Percentiles rank a stretch among this genome's conserved stretches.
Conservation (phyloP, 1,284 basidiomycete genomes). For the Takashimella koratensis region DNA sequence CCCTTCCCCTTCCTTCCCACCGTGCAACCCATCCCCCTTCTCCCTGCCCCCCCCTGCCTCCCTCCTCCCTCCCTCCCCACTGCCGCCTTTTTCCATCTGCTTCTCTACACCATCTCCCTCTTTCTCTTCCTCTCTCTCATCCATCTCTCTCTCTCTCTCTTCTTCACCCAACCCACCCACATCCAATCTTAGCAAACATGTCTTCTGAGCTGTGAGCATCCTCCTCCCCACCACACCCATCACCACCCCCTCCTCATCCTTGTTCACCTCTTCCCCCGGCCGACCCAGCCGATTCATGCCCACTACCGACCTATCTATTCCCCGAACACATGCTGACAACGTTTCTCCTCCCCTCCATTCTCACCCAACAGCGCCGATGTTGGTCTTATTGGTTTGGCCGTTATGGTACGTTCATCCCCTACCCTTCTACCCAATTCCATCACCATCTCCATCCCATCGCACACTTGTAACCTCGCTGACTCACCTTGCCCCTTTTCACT, state of each 20-base stretch:
- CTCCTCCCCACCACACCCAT: neutral
- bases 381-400: slow-evolving; percentile 70
- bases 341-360: slow-evolving; percentile 7
- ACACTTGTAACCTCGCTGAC: slow-evolving; percentile 7
- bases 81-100: slow-evolving; percentile 1
- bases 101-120: slow-evolving; percentile 5
- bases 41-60: slow-evolving; percentile 7
- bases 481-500: neutral
- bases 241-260: neutral
- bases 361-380: slow-evolving; percentile 41
- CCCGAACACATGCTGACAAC: slow-evolving; percentile 1
- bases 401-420: slow-evolving; percentile 63
- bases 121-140: slow-evolving; percentile 10
- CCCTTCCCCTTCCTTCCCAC: slow-evolving; percentile 18
- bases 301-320: too few species aligned
- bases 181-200: slow-evolving; percentile 19
- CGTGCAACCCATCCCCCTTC: slow-evolving; percentile 1
- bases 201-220: slow-evolving; percentile 32
- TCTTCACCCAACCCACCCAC: neutral
- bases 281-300: neutral
- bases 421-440: slow-evolving; percentile 4
- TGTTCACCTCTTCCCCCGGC: neutral
- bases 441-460: neutral
- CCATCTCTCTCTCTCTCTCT: slow-evolving; percentile 1
- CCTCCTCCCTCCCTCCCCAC: slow-evolving; percentile 2